Evolutionary conservation across 2,329 filamentous ascomycete genomes (phyloP), one percentile per base, ranked within the genome.

Genomic region (Diaporthe capsici): DNA sequence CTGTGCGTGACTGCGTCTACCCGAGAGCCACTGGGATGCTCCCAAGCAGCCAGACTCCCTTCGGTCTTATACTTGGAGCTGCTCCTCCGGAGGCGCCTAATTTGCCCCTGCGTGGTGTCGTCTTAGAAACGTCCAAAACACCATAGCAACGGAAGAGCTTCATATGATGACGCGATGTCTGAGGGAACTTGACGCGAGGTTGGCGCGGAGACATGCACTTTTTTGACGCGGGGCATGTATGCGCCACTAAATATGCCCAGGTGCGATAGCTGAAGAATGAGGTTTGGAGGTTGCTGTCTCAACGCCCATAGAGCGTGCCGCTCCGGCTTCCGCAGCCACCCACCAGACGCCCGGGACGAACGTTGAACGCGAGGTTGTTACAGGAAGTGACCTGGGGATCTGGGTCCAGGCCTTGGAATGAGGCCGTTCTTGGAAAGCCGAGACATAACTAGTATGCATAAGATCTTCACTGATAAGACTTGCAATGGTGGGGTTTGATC

Each of bases 301-400:
- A 53, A 42, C 22, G 65, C 22, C 34, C 17, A 3, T 20, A 1
- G 34, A 28, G n/a, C 47, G n/a, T 25, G 47, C 47, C 34, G 65
- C 65, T 53, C 22, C 65, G 65, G 20, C n/a, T 39, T 8, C 47
- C 47, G 34, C 15, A 28, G 65, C 65, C 65, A 68, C 25, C n/a
- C 47, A 53, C 47, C 34, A 22, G 13, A 25, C 8, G 13, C 31
- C 31, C 7, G 47, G 65, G 31, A 42, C 31, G 22, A 15, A 20
- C 47, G 20, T 53, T 68, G 47, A 25, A 65, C 49, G 34, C 25
- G 42, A 49, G 42, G 9, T n/a, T 2, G 12, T 17, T 31, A 34
- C 47, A 25, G 39, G 34, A 31, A 47, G 12, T 47, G 44, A 17
- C 28, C 17, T 57, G 53, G 28, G 15, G 6, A 22, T 0, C 31